phyloP scores from a whole-genome alignment of 805 yeast species.

The Barnettozyma californica region DNA sequence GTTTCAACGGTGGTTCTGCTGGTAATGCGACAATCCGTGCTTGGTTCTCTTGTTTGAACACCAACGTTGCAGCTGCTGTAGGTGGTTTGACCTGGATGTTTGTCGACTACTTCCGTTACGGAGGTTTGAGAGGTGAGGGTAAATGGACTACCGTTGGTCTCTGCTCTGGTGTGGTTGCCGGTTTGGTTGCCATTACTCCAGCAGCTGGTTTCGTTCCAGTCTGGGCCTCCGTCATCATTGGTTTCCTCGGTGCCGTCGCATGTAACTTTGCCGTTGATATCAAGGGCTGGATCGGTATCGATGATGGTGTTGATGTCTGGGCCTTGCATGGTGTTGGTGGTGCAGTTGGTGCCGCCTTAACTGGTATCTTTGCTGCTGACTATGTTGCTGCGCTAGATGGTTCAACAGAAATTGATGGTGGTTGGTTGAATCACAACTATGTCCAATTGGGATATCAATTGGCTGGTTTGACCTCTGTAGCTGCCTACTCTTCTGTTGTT shows the following conservation, averaged over 20 bases:
- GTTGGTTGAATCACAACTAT: conserved; percentile 83
- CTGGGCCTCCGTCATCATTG: conserved; percentile 82
- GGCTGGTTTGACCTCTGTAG: conserved; percentile 68
- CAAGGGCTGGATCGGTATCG: conserved; percentile 66
- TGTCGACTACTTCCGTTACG: conserved; percentile 75
- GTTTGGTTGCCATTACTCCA: conserved; percentile 93
- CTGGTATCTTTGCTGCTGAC: conserved; percentile 91
- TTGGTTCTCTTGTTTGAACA: conserved; percentile 89
- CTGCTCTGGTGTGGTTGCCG: conserved; percentile 91
- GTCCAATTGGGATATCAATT: conserved; percentile 84
- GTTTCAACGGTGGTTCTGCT: conserved; percentile 97
- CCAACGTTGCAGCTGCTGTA: conserved; percentile 87
- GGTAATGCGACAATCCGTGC: conserved; percentile 92
- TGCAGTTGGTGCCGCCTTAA: conserved; percentile 70
- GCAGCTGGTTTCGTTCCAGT: conserved; percentile 96
- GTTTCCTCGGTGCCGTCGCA: conserved; percentile 66
- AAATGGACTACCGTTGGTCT: conserved; percentile 93
- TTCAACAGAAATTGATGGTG: conserved; percentile 62
- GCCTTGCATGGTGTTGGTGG: conserved; percentile 96
- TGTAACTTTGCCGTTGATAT: conserved; percentile 86
- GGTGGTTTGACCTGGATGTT: conserved; percentile 96
- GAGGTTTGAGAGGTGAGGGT: conserved; percentile 35
- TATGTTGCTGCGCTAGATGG: conserved; percentile 85
- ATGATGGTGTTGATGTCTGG: conserved; percentile 94
- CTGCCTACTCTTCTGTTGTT: conserved; percentile 69